Evolutionary conservation across 2,329 filamentous ascomycete species (phyloP), one percentile per base, ranked within the genome.

Genomic region (Chaetomiaceae sp.): DNA sequence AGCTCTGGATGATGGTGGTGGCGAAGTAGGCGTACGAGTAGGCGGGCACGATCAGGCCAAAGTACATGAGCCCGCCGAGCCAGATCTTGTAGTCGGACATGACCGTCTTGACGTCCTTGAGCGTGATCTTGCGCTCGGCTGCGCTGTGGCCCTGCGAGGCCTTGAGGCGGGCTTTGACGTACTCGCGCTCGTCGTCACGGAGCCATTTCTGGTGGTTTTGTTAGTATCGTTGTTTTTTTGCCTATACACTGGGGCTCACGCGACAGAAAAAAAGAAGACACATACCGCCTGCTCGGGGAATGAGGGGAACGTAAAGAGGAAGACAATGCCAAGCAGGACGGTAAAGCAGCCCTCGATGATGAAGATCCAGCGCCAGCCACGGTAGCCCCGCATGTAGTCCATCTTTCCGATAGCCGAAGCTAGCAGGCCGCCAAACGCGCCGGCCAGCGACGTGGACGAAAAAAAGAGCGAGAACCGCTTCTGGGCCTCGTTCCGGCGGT

Each of bases 381-480:
- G 60, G 62, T 91, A 93, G 19, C 81, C 82, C 8, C 73, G 69
- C 10, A 87, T 57, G 3, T 79, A 79, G 57, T 89, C 79, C 87
- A 96, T 91, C 63, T 93, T 88, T n/a, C 88, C 88, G 56, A 96
- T 95, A 0, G 85, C 91, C 1, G 83, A 85, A 1, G 91, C 91
- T 4, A 96, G 76, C 1, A 96, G 77, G 2, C 90, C 90, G 38
- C 89, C 90, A 61, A 96, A 96, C 0, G 89, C 87, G 27, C 87
- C 87, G 1, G 87, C 87, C 3, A 92, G 73, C 0, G 85, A 87
- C 0, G 87, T 91, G 23, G 79, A 88, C 62, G 81, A 84, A 74
- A 97, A 97, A 76, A 97, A 97, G 74, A 97, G 91, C 14, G 85
- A 87, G 70, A 91, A 96, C 25, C 93, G 83, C 63, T 89, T 89